Base-by-base conservation (phyloP, 768 basidiomycete genomes). In the Nevesoporus exiguus region DNA sequence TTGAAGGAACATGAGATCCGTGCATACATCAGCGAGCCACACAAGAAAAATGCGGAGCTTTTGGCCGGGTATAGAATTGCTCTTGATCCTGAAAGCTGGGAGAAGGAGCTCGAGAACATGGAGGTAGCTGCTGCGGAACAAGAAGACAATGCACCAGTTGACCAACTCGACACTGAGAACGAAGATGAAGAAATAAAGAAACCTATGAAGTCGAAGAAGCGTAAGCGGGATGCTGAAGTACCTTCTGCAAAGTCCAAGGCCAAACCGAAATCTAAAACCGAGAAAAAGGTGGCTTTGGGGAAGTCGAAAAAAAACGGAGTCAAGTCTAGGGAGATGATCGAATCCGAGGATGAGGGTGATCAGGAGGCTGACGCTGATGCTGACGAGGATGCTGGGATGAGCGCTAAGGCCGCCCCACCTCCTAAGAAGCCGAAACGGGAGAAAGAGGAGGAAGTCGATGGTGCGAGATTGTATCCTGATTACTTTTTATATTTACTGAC, bases 1-100 rank as follows among this genome's bases (percentile, higher is more conserved):
- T 80, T 98, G 24, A 81, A 85, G 62, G 69, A 76, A 6, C 82
- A 88, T 69, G 90, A 92, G 73, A 96, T 98, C 73, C 80, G 89
- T 59, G 79, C 85, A 3, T 97, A 83, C 74, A 81, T 98, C 73
- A 78, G 74, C 59, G 88, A 88, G 65, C 85, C 86, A 17, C 79
- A 76, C 71, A 93, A 92, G 75, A 85, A 81, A 67, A 84, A 80
- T 37, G 84, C 81, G 37, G 90, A 93, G 31, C 81, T 98, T 37
- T 71, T 86, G 21, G 69, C 80, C 49, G 93, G 87, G 14, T 95
- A 93, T 69, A 79, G 80, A 58, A 84, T 90, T 63, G 85, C 86
- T 33, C 74, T 80, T 34, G 82, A 93, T 67, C 92, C 92, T 1
- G 77, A 78, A 49, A 81, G 81, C 29, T 88, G 86, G 86, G 78